Evolutionary conservation across 345 rosid species (phyloP).

Genomic region (Gossypium mustelinum): DNA sequence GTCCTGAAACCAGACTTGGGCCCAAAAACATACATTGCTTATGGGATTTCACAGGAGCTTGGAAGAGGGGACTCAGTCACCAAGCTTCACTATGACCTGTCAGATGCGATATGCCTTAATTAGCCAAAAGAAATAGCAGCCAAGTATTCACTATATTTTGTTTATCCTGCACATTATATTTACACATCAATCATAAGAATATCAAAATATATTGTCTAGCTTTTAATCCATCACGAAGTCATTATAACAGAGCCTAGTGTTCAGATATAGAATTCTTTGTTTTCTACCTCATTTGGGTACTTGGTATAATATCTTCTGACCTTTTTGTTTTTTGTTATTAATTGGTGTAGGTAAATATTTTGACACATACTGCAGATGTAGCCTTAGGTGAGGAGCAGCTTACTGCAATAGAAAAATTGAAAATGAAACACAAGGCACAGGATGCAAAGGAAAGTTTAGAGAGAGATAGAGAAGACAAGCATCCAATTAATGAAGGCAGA

Average conservation of each 20-base stretch:
- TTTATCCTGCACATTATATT: slow-evolving; percentile 1
- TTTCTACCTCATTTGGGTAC: not conserved
- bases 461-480: slow-evolving; percentile 12
- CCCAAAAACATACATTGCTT: slow-evolving; percentile 88
- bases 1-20: slow-evolving; percentile 82
- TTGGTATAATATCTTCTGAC: not conserved
- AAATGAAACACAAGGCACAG: slow-evolving; percentile 54
- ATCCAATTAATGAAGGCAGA: slow-evolving; percentile 17
- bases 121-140: not conserved
- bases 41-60: slow-evolving; percentile 67
- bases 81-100: slow-evolving; percentile 88
- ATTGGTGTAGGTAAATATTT: slow-evolving; percentile 60
- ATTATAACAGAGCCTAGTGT: too few species aligned
- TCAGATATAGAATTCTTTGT: not conserved
- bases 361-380: slow-evolving; percentile 69
- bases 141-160: not conserved
- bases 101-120: slow-evolving; percentile 68
- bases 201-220: not conserved
- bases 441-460: slow-evolving; percentile 41
- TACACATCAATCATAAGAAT: not conserved
- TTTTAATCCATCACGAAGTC: not conserved
- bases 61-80: slow-evolving; percentile 96
- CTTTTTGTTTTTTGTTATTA: not conserved
- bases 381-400: slow-evolving; percentile 45
- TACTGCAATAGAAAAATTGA: slow-evolving; percentile 43